phyloP scores from a whole-genome alignment of 345 rosid species.

The Pelargonium nanum region DNA sequence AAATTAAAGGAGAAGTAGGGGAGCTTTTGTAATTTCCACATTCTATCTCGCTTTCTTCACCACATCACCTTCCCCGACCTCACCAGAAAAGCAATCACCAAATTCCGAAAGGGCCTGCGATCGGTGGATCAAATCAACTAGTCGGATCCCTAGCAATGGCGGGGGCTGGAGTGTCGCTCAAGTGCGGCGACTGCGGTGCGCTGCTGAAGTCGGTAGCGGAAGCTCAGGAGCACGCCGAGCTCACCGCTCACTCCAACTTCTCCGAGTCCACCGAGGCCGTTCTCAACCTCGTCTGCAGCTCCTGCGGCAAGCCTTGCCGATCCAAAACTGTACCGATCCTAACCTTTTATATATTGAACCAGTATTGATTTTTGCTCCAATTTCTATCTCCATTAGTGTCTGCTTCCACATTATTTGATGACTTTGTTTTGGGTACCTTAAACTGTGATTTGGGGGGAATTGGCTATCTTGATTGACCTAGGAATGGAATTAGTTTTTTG shows the following conservation, averaged over 20 bases:
- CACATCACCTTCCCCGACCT: too few species aligned
- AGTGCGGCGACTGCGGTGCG: slow-evolving; percentile 95
- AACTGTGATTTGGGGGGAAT: too few species aligned
- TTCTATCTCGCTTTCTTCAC: too few species aligned
- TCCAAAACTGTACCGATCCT: slow-evolving; percentile 59
- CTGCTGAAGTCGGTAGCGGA: slow-evolving; percentile 80
- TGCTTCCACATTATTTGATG: neutral
- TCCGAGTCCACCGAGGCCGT: slow-evolving; percentile 94
- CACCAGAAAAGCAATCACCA: neutral
- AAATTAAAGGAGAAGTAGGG: too few species aligned
- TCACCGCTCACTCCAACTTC: slow-evolving; percentile 93
- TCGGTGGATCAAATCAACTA: neutral
- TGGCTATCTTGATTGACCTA: too few species aligned
- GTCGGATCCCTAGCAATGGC: too few species aligned
- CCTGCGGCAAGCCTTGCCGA: slow-evolving; percentile 90
- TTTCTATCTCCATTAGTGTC: neutral
- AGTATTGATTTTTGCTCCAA: neutral
- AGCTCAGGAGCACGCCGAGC: slow-evolving; percentile 93
- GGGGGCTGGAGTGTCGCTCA: slow-evolving; percentile 86
- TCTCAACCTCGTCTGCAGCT: slow-evolving; percentile 74
- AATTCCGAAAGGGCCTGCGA: neutral
- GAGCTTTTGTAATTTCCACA: too few species aligned
- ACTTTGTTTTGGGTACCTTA: too few species aligned
- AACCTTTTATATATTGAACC: neutral
- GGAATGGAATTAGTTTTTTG: too few species aligned